These are phyloP conservation scores for Houttuynia cordata DNA, from an alignment of 164 flowering plant genomes.

Conservation along the genomic window DNA sequence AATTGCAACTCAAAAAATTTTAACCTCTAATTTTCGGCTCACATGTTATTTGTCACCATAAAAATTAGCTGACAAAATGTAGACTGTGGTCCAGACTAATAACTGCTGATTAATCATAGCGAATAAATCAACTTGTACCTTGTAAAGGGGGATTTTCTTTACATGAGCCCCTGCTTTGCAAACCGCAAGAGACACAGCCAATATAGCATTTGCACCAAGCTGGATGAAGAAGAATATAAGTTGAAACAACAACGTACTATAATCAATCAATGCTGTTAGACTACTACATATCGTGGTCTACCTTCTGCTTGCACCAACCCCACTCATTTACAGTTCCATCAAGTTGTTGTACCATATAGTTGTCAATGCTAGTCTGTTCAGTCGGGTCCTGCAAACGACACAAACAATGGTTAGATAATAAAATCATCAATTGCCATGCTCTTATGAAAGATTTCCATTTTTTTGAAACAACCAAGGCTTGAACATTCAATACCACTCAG, in stretches of 20 bases:
- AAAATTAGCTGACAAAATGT: too few species aligned
- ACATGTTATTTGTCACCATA: too few species aligned
- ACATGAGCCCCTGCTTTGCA: slow-evolving; percentile 40
- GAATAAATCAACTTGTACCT: slow-evolving; percentile 11
- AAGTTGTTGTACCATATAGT: slow-evolving; percentile 39
- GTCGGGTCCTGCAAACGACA: slow-evolving; percentile 25
- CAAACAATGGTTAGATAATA: neutral
- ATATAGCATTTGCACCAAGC: slow-evolving; percentile 45
- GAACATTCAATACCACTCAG: too few species aligned
- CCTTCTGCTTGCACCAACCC: slow-evolving; percentile 51
- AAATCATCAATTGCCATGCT: neutral
- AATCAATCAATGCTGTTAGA: neutral
- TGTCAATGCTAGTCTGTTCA: slow-evolving; percentile 28
- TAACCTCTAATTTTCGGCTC: too few species aligned
- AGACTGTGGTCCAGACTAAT: too few species aligned
- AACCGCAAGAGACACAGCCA: slow-evolving; percentile 39
- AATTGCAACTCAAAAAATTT: too few species aligned
- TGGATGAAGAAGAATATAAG: slow-evolving; percentile 6
- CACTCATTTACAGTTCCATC: slow-evolving; percentile 43
- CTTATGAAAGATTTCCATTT: too few species aligned
- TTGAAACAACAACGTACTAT: neutral
- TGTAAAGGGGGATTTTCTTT: slow-evolving; percentile 30
- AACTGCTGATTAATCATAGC: neutral
- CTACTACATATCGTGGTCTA: slow-evolving; percentile 1
- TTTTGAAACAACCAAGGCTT: too few species aligned